Evolutionary conservation across 306 rosid species (phyloP).

Genomic region (Rosa lucieae): DNA sequence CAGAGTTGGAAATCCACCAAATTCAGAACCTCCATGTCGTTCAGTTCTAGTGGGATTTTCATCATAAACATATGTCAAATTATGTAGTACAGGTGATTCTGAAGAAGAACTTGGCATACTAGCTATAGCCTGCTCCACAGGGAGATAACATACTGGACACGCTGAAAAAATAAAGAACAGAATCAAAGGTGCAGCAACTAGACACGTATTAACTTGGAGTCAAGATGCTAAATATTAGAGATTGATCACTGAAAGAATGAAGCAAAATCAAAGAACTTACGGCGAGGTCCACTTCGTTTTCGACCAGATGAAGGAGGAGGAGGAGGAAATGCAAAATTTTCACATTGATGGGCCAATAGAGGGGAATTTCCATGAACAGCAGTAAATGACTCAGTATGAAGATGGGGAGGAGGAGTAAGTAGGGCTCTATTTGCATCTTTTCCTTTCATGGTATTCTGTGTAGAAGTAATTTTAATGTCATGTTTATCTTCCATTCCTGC

Average conservation of each 20-base stretch:
- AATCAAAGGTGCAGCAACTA: slow-evolving; percentile 29
- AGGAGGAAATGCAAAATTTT: slow-evolving; percentile 76
- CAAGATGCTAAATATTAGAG: neutral
- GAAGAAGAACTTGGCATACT: slow-evolving; percentile 83
- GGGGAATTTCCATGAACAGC: slow-evolving; percentile 34
- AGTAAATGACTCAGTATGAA: slow-evolving; percentile 25
- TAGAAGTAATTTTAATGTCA: slow-evolving; percentile 38
- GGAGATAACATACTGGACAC: slow-evolving; percentile 90
- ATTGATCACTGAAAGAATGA: slow-evolving; percentile 18
- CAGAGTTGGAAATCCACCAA: slow-evolving; percentile 88
- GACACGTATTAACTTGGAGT: slow-evolving; percentile 23
- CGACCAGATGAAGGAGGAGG: slow-evolving; percentile 77
- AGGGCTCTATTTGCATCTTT: slow-evolving; percentile 23
- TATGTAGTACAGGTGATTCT: slow-evolving; percentile 62
- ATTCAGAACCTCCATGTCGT: slow-evolving; percentile 77
- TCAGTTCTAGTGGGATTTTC: slow-evolving; percentile 59
- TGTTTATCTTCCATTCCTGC: slow-evolving; percentile 35
- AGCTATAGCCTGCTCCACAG: slow-evolving; percentile 78
- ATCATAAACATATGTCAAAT: slow-evolving; percentile 69
- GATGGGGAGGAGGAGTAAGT: slow-evolving; percentile 27
- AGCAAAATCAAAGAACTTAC: slow-evolving; percentile 49
- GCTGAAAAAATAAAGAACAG: slow-evolving; percentile 48
- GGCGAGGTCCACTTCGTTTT: slow-evolving; percentile 86
- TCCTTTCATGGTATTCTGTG: slow-evolving; percentile 26
- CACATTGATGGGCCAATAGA: slow-evolving; percentile 50